Base-by-base conservation (phyloP, 805 yeast genomes). In the Saccharomycopsis oosterbeekiorum region DNA sequence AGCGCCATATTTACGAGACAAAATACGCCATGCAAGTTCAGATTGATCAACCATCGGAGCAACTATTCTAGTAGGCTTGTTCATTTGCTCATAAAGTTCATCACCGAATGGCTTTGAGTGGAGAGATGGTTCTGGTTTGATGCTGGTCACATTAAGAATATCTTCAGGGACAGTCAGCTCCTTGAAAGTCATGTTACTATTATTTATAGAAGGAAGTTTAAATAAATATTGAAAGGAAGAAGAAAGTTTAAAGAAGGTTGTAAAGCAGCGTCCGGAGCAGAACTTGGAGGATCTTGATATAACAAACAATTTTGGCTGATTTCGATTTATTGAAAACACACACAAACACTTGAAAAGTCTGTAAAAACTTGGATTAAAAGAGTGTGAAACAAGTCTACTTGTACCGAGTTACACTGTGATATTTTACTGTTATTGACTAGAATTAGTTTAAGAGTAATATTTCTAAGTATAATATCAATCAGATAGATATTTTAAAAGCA, bases 11-110 rank as follows among this genome's bases (percentile, higher is more conserved):
- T 80, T 78, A 60, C 98, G 79, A 2, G 96, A 88, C 15, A 94
- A 75, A 17, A 89, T 80, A 65, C 99, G 79, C 98, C 98, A 94
- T 1, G 96, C 98, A 19, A 94, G 78, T 70, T 94, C 99, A 2
- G 93, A 85, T 67, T 91, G 97, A 72, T 94, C 99, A 19, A 94
- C 99, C 97, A 94, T 93, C 1, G 99, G 99, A 2, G 98, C 99
- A 21, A 94, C 94, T 29, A 94, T 85, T 65, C 87, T 89, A 57
- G 78, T 81, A 1, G 99, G 99, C 24, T 36, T n/a, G 5, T 47
- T 47, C 17, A 62, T 50, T 15, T 19, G 19, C 17, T 59, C 41
- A 43, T 34, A 59, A 11, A 62, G 59, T 58, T 59, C 41, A 26
- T 34, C 47, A 9, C 64, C 63, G 10, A 14, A 39, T 11, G 34